phyloP scores from a whole-genome alignment of 2,329 filamentous ascomycete species.

The Penicillium sp. region DNA sequence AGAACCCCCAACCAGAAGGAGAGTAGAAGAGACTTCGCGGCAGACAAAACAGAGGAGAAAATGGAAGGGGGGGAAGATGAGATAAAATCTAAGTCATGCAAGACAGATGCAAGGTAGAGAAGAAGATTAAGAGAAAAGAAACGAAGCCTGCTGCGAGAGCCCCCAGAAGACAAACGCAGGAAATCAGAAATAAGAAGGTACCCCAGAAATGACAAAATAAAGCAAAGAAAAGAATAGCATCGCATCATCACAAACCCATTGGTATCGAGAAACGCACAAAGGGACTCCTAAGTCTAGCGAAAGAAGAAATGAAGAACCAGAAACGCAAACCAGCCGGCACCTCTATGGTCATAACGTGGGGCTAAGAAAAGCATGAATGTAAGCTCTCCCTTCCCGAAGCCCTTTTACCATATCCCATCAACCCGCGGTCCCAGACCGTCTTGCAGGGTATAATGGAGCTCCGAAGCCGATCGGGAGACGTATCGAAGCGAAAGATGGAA shows the following conservation, averaged over 20 bases:
- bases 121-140: slow-evolving; percentile 14
- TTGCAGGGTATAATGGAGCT: slow-evolving; percentile 7
- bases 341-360: slow-evolving; percentile 41
- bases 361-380: slow-evolving; percentile 21
- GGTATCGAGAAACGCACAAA: slow-evolving; percentile 28
- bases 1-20: slow-evolving; percentile 1
- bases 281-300: slow-evolving; percentile 38
- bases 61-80: slow-evolving; percentile 2
- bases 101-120: slow-evolving; percentile 13
- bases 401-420: slow-evolving; percentile 12
- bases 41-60: neutral
- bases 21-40: slow-evolving; percentile 5
- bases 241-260: slow-evolving; percentile 29
- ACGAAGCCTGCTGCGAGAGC: too few relatives aligned
- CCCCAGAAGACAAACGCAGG: too few relatives aligned
- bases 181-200: slow-evolving; percentile 5
- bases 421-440: slow-evolving; percentile 13
- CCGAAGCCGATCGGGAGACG: slow-evolving; percentile 13
- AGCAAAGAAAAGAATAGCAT: slow-evolving; percentile 24
- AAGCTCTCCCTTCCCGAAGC: slow-evolving; percentile 14
- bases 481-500: slow-evolving; percentile 2
- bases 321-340: slow-evolving; percentile 35
- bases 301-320: slow-evolving; percentile 34
- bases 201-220: slow-evolving; percentile 13
- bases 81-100: slow-evolving; percentile 14